Evolutionary conservation across 192 early-diverging fungal species (phyloP).

Genomic region (Linderina pennispora): DNA sequence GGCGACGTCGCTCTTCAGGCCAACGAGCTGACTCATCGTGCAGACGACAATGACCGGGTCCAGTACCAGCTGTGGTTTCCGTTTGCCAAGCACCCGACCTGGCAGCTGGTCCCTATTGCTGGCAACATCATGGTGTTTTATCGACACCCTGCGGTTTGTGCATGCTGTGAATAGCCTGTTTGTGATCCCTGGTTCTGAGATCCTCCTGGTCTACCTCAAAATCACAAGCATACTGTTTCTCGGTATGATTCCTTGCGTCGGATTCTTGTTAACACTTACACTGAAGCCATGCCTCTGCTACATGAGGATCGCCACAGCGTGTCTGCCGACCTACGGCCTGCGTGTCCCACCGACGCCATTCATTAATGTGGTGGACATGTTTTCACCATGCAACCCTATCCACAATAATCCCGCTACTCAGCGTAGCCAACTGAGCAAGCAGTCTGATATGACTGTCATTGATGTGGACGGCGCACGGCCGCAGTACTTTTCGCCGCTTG

Average conservation of each 20-base stretch:
- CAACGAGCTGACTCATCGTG: no score
- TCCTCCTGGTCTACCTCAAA: conserved; percentile 22
- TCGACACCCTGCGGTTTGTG: conserved; percentile 17
- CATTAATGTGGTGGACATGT: no score
- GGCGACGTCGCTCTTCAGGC: no score
- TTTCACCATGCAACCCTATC: no score
- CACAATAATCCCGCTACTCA: no score
- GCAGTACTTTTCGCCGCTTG: no score
- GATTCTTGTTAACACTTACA: not conserved
- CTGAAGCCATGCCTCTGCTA: not conserved
- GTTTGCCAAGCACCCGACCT: conserved; percentile 13
- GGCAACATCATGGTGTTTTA: conserved; percentile 35
- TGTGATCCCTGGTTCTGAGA: conserved; percentile 14
- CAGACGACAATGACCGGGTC: conserved; percentile 17
- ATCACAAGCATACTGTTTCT: no score
- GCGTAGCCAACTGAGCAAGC: no score
- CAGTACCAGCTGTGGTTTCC: conserved; percentile 11
- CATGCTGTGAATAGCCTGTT: conserved; percentile 10
- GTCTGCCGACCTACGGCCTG: not conserved
- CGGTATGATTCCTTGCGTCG: not conserved
- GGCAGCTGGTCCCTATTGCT: conserved; percentile 28
- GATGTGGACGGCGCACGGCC: no score
- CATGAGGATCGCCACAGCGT: not conserved
- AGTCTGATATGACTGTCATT: no score
- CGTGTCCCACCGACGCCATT: no score